Evolutionary conservation across 2,329 filamentous ascomycete genomes (phyloP).

Genomic region (Fusarium illudens): DNA sequence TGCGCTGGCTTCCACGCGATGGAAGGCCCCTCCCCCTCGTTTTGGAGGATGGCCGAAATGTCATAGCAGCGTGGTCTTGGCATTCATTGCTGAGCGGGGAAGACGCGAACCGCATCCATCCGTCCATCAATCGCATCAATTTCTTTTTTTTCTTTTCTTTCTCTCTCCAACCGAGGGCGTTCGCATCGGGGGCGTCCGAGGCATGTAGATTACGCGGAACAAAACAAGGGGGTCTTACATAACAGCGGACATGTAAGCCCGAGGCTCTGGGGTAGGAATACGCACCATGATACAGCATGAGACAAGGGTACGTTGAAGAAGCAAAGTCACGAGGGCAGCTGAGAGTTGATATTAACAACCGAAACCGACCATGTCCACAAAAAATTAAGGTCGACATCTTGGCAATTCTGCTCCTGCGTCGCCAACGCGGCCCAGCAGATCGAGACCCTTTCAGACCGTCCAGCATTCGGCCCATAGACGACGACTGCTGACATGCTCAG

Average conservation of each 20-base stretch:
- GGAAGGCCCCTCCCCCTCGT: conserved; percentile 21
- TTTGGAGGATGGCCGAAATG: conserved; percentile 6
- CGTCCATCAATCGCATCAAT: background rate
- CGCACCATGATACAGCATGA: background rate
- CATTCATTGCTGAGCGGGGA: conserved; percentile 5
- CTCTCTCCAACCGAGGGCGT: background rate
- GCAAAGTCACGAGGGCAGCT: conserved; percentile 2
- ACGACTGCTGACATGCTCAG: background rate
- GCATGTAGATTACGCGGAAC: background rate
- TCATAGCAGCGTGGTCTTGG: conserved; percentile 20
- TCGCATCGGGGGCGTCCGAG: background rate
- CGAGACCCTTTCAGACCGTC: background rate
- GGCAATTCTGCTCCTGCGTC: background rate
- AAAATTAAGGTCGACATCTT: background rate
- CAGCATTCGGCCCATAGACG: background rate
- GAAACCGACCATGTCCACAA: background rate
- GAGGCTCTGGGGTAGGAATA: background rate
- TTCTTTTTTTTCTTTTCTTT: background rate
- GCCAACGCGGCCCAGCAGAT: background rate
- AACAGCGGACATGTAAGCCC: background rate
- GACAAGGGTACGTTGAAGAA: background rate
- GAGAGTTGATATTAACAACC: background rate
- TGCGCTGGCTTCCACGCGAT: background rate
- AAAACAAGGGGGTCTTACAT: background rate
- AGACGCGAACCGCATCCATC: background rate